A percentile compares a stretch with the other conserved stretches of the same genome.
These are phyloP conservation scores for Xylariaceae sp. DNA, from an alignment of 2,329 filamentous ascomycete species.

Conservation along the genomic window DNA sequence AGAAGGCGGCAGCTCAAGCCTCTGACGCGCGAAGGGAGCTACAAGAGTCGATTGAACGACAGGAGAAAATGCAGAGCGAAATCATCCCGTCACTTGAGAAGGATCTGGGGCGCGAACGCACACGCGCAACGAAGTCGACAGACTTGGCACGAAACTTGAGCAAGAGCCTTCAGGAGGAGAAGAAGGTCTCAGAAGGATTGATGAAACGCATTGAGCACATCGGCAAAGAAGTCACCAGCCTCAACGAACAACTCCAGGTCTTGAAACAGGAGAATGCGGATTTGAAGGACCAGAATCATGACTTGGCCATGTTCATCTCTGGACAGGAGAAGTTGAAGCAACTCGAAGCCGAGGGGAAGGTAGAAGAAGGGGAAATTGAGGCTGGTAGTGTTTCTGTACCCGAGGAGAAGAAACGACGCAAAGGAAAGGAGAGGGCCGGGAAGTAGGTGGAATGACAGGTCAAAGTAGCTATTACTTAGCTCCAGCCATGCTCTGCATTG, in stretches of 20 bases:
- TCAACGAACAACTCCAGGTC: slow-evolving; percentile 53
- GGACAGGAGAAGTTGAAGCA: slow-evolving; percentile 74
- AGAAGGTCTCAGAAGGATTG: slow-evolving; percentile 73
- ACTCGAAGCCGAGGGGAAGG: slow-evolving; percentile 54
- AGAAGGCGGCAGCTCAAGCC: slow-evolving; percentile 51
- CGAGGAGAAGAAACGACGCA: slow-evolving; percentile 43
- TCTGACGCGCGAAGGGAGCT: slow-evolving; percentile 47
- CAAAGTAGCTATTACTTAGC: background rate
- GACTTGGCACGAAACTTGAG: slow-evolving; percentile 70
- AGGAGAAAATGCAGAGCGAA: slow-evolving; percentile 47
- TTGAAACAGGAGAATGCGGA: slow-evolving; percentile 63
- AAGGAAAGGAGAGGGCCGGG: slow-evolving; percentile 47
- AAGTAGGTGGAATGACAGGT: slow-evolving; percentile 11
- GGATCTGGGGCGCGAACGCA: slow-evolving; percentile 63
- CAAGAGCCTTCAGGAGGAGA: slow-evolving; percentile 78
- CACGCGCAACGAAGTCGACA: slow-evolving; percentile 65
- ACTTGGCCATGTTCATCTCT: slow-evolving; percentile 81
- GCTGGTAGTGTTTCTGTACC: slow-evolving; percentile 66
- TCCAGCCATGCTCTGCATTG: no score
- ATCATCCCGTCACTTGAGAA: slow-evolving; percentile 65
- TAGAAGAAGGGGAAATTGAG: slow-evolving; percentile 65
- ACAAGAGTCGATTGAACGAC: slow-evolving; percentile 46
- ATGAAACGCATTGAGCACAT: slow-evolving; percentile 76
- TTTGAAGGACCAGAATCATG: slow-evolving; percentile 78
- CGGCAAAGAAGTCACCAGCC: slow-evolving; percentile 53